A percentile compares a stretch with the other conserved stretches of the same genome.
Conservation (phyloP, 169 alveolate species). For the Cryptosporidium xiaoi region DNA sequence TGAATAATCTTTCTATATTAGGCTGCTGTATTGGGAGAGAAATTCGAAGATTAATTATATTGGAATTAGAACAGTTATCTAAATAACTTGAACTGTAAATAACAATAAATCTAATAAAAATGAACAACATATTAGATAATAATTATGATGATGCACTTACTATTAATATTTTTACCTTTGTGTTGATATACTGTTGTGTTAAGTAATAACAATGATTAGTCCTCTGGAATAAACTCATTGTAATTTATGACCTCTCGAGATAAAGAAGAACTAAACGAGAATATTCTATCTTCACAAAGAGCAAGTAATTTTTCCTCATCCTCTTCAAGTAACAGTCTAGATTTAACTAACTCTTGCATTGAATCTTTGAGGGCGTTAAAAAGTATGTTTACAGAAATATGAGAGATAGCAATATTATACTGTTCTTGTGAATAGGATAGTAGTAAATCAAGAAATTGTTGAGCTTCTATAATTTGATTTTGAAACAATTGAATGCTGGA, state of each 20-base stretch:
- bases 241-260: constrained; percentile 50
- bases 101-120: no score
- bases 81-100: no score
- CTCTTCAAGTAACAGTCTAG: constrained; percentile 65
- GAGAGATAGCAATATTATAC: constrained; percentile 53
- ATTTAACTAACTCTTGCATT: constrained; percentile 63
- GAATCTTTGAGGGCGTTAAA: constrained; percentile 68
- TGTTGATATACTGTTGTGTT: no score
- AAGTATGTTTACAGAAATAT: constrained; percentile 54
- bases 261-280: constrained; percentile 55
- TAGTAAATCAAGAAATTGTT: constrained; percentile 47
- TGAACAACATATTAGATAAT: no score
- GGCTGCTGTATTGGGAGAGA: no score
- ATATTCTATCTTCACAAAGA: constrained; percentile 63
- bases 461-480: constrained; percentile 70
- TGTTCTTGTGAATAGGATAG: constrained; percentile 65
- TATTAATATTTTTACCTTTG: not conserved
- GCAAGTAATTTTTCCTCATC: constrained; percentile 68
- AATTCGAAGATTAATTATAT: no score
- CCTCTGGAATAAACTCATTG: constrained; percentile 13
- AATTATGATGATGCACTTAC: no score
- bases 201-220: not conserved
- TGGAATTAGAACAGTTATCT: no score
- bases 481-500: constrained; percentile 59
- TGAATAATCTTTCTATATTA: no score